Conservation (phyloP, 148 eudicot species). For the Agrostemma githago region DNA sequence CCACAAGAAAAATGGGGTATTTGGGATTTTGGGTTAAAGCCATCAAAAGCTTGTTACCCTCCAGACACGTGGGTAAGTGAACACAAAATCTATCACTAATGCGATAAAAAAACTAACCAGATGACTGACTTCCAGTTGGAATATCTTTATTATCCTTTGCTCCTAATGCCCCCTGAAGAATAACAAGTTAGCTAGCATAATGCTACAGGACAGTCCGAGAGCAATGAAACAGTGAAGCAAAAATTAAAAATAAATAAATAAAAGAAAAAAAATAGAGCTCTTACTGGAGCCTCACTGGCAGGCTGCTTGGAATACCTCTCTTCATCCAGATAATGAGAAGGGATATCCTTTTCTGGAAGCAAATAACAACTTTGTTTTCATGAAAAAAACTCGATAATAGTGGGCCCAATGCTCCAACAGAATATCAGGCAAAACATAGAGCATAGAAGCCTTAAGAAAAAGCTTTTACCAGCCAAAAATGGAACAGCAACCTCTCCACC, state of each 20-base stretch:
- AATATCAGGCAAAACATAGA: neutral
- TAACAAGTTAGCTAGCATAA: slow-evolving; percentile 5
- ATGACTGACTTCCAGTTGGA: slow-evolving; percentile 51
- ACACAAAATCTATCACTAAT: neutral
- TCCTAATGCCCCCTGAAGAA: slow-evolving; percentile 58
- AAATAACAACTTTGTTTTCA: neutral
- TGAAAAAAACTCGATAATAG: neutral
- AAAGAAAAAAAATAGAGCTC: slow-evolving; percentile 16
- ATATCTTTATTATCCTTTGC: slow-evolving; percentile 34
- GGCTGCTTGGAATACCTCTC: slow-evolving; percentile 69
- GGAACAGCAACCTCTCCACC: slow-evolving; percentile 98
- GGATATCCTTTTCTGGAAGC: slow-evolving; percentile 87
- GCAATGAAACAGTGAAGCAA: slow-evolving; percentile 8
- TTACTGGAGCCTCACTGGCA: slow-evolving; percentile 74
- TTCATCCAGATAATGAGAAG: slow-evolving; percentile 69
- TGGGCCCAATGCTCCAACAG: neutral
- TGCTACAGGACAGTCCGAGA: slow-evolving; percentile 1
- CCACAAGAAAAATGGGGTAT: neutral
- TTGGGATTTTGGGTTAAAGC: slow-evolving; percentile 2
- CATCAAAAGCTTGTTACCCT: neutral
- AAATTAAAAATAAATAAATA: neutral
- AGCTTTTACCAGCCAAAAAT: slow-evolving; percentile 61
- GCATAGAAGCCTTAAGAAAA: neutral
- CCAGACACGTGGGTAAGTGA: neutral
- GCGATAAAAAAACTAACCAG: slow-evolving; percentile 47